Evolutionary conservation across 768 basidiomycete species (phyloP).

Genomic region (Termitomyces sp.): DNA sequence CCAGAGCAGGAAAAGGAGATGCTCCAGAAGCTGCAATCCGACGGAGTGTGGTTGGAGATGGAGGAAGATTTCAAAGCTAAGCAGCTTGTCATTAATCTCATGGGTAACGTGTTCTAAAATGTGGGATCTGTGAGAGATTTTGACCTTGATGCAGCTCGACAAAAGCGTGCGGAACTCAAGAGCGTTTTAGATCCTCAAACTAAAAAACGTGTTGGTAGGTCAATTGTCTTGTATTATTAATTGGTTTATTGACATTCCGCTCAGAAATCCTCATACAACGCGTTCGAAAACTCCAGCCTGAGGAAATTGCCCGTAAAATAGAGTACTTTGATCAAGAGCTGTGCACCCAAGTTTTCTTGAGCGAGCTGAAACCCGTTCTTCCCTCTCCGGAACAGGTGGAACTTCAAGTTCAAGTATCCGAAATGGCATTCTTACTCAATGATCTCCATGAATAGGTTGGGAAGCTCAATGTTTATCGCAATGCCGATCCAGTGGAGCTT

Average conservation of each 20-base stretch:
- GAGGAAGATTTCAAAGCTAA: constrained; percentile 98
- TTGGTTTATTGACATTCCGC: background rate
- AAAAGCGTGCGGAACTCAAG: constrained; percentile 83
- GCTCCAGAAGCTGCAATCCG: constrained; percentile 71
- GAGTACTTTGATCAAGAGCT: constrained; percentile 82
- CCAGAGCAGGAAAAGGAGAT: constrained; percentile 71
- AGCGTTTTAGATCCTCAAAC: constrained; percentile 89
- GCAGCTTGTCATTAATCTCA: constrained; percentile 84
- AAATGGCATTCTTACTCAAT: background rate
- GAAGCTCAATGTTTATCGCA: constrained; percentile 85
- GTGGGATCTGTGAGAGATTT: background rate
- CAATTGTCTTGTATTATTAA: background rate
- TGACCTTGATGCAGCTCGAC: constrained; percentile 47
- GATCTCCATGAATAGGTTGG: constrained; percentile 49
- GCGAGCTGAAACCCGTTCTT: constrained; percentile 80
- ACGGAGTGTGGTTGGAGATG: constrained; percentile 94
- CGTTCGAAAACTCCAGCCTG: constrained; percentile 75
- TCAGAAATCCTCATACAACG: constrained; percentile 91
- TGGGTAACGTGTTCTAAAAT: constrained; percentile 48
- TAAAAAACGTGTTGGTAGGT: constrained; percentile 89
- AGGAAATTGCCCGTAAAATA: constrained; percentile 80
- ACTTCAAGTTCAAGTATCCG: background rate
- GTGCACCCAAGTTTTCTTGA: constrained; percentile 85
- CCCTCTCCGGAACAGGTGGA: constrained; percentile 87
- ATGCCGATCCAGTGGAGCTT: constrained; percentile 81